phyloP scores from a whole-genome alignment of 352 stramenopile species.

The Pythium brachiatum region DNA sequence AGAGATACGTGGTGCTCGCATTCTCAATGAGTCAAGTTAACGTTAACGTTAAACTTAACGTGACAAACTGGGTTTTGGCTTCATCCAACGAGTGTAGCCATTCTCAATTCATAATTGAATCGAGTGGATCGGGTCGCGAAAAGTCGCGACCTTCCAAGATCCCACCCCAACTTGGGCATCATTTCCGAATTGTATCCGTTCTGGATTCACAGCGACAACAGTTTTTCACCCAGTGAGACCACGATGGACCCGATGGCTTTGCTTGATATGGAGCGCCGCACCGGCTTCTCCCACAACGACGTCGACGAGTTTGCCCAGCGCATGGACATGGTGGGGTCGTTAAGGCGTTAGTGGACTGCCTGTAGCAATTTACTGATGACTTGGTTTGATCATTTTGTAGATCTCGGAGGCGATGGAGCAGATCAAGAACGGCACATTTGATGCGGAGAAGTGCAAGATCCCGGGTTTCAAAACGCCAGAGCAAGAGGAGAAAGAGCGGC shows the following conservation, averaged over 20 bases:
- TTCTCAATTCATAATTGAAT: slow-evolving; percentile 6
- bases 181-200: too few relatives aligned
- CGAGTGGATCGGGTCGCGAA: background rate
- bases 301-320: slow-evolving; percentile 65
- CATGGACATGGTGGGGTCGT: slow-evolving; percentile 57
- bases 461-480: slow-evolving; percentile 74
- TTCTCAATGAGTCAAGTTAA: too few relatives aligned
- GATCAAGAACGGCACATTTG: slow-evolving; percentile 80
- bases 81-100: too few relatives aligned
- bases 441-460: slow-evolving; percentile 73
- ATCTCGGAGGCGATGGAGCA: slow-evolving; percentile 72
- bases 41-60: too few relatives aligned
- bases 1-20: too few relatives aligned
- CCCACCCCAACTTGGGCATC: too few relatives aligned
- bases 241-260: slow-evolving; percentile 57
- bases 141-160: background rate
- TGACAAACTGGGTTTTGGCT: too few relatives aligned
- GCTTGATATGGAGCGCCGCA: slow-evolving; percentile 73
- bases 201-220: background rate
- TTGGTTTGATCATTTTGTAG: slow-evolving; percentile 21
- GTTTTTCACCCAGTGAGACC: background rate
- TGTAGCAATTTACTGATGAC: background rate
- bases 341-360: background rate
- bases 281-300: slow-evolving; percentile 58
- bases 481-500: slow-evolving; percentile 57